Evolutionary conservation across 2,329 filamentous ascomycete genomes (phyloP).

Genomic region (Botrytis hyacinthi): DNA sequence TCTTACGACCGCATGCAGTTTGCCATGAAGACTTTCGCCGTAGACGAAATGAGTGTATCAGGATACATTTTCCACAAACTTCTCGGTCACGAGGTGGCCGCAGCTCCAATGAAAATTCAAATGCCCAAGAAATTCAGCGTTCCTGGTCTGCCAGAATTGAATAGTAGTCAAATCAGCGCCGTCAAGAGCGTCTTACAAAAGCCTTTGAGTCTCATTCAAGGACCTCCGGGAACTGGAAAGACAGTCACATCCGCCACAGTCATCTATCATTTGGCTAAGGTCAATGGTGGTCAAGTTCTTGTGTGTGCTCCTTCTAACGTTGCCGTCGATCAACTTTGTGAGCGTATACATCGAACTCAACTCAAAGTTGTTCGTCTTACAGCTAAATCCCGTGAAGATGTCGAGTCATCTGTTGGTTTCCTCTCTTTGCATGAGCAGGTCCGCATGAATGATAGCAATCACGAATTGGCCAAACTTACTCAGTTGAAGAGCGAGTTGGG

Average conservation of each 20-base stretch:
- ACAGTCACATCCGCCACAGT: slow-evolving; percentile 98
- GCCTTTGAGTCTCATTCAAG: slow-evolving; percentile 92
- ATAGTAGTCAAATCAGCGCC: slow-evolving; percentile 91
- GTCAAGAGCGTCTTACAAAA: slow-evolving; percentile 94
- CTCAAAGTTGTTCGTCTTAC: slow-evolving; percentile 96
- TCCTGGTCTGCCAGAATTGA: slow-evolving; percentile 89
- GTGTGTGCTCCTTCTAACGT: slow-evolving; percentile 98
- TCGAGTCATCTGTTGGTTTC: slow-evolving; percentile 97
- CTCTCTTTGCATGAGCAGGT: slow-evolving; percentile 95
- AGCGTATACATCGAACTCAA: slow-evolving; percentile 90
- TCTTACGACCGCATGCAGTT: slow-evolving; percentile 99
- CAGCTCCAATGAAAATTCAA: slow-evolving; percentile 91
- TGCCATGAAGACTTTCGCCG: slow-evolving; percentile 98
- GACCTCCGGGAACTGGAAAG: slow-evolving; percentile 95
- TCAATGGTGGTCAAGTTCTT: slow-evolving; percentile 89
- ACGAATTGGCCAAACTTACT: slow-evolving; percentile 86
- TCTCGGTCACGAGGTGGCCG: slow-evolving; percentile 89
- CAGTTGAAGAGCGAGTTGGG: slow-evolving; percentile 90
- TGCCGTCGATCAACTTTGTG: slow-evolving; percentile 95
- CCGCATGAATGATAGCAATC: slow-evolving; percentile 93
- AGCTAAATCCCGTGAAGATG: slow-evolving; percentile 98
- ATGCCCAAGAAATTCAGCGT: slow-evolving; percentile 97
- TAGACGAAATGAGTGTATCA: slow-evolving; percentile 97
- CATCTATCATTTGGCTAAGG: slow-evolving; percentile 95
- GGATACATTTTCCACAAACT: slow-evolving; percentile 98